Percentiles rank a stretch among this genome's conserved stretches.
Conservation (phyloP, 805 yeast species). For the Starmera amethionina region DNA sequence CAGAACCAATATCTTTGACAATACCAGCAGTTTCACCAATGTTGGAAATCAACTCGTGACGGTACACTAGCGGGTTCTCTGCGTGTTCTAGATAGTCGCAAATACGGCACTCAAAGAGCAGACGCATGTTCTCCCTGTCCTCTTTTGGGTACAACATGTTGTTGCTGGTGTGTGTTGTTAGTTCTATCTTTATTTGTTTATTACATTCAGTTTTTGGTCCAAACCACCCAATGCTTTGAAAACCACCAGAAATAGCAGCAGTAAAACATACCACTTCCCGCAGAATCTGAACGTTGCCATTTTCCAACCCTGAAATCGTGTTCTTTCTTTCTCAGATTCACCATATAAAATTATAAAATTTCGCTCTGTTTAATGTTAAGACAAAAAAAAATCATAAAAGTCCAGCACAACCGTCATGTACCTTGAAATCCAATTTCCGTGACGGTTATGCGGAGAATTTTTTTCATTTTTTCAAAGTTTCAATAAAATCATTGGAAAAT, state of each 20-base stretch:
- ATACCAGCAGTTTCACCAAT: slow-evolving; percentile 97
- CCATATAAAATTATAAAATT: too few species aligned
- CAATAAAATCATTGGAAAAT: too few species aligned
- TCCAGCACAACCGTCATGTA: slow-evolving; percentile 6
- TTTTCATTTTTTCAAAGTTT: too few species aligned
- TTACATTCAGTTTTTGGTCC: too few species aligned
- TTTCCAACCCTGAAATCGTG: background rate
- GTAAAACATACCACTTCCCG: slow-evolving; percentile 57
- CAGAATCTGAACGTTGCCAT: slow-evolving; percentile 72
- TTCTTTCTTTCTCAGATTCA: too few species aligned
- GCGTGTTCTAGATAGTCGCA: slow-evolving; percentile 92
- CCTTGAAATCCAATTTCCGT: background rate
- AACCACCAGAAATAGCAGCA: too few species aligned
- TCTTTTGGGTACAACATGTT: slow-evolving; percentile 97
- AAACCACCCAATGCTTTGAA: too few species aligned
- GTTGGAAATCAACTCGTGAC: slow-evolving; percentile 86
- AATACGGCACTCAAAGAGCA: slow-evolving; percentile 88
- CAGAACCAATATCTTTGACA: slow-evolving; percentile 89
- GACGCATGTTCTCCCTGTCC: slow-evolving; percentile 61
- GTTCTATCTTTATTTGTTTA: background rate
- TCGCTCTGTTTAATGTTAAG: too few species aligned
- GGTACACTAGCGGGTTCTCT: slow-evolving; percentile 74
- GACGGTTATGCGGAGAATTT: slow-evolving; percentile 1
- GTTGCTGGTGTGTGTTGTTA: slow-evolving; percentile 39
- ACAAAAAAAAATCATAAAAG: too few species aligned